These are phyloP conservation scores for Boletus reticuloceps DNA, from an alignment of 768 basidiomycete species.

Conservation along the genomic window DNA sequence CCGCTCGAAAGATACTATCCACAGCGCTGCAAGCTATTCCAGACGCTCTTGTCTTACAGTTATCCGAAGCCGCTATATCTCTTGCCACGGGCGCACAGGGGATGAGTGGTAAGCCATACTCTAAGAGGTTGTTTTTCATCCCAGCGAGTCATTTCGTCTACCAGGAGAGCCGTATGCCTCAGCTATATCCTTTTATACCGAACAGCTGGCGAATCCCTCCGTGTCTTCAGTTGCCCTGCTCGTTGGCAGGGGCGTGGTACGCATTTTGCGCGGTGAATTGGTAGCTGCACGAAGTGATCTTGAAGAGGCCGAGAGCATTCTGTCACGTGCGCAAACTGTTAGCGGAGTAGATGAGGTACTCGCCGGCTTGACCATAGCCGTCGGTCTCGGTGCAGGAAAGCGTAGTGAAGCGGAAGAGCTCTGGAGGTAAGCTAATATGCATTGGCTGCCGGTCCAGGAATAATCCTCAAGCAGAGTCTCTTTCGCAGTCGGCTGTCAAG, in stretches of 20 bases:
- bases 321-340: slow-evolving; percentile 44
- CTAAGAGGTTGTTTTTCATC: background rate
- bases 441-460: background rate
- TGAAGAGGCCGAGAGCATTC: slow-evolving; percentile 54
- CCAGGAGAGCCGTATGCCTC: slow-evolving; percentile 37
- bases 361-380: slow-evolving; percentile 64
- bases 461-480: slow-evolving; percentile 2
- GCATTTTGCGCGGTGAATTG: slow-evolving; percentile 74
- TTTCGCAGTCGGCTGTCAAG: slow-evolving; percentile 38
- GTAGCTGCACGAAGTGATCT: slow-evolving; percentile 76
- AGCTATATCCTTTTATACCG: slow-evolving; percentile 67
- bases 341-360: slow-evolving; percentile 58
- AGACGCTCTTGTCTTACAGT: slow-evolving; percentile 85
- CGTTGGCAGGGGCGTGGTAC: slow-evolving; percentile 75
- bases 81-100: slow-evolving; percentile 72
- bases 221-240: slow-evolving; percentile 71
- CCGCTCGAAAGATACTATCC: slow-evolving; percentile 84
- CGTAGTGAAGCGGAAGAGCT: slow-evolving; percentile 61
- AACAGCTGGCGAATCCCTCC: slow-evolving; percentile 80
- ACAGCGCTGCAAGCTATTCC: slow-evolving; percentile 83
- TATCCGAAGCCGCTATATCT: slow-evolving; percentile 82
- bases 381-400: slow-evolving; percentile 56
- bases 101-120: slow-evolving; percentile 43
- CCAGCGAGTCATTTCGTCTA: background rate
- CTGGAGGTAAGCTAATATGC: slow-evolving; percentile 54